These are phyloP conservation scores for Candida stauntonica DNA, from an alignment of 805 yeast species.

Conservation along the genomic window DNA sequence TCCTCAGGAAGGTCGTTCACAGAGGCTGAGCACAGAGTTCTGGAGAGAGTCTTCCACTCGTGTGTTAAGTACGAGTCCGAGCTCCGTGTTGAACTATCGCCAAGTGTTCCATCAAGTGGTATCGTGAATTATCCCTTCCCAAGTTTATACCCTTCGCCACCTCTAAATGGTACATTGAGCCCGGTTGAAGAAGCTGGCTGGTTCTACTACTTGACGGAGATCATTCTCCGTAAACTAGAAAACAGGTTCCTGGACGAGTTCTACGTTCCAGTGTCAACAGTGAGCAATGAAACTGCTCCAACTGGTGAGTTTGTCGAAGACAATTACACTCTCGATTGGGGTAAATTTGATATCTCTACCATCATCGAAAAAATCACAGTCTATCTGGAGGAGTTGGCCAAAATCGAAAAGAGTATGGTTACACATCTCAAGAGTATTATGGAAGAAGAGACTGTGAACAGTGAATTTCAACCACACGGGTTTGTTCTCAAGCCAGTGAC, in stretches of 20 bases:
- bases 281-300: slow-evolving; percentile 5
- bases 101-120: slow-evolving; percentile 24
- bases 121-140: slow-evolving; percentile 25
- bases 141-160: slow-evolving; percentile 22
- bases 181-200: slow-evolving; percentile 22
- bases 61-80: slow-evolving; percentile 26
- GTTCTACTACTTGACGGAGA: slow-evolving; percentile 26
- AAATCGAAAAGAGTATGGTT: slow-evolving; percentile 19
- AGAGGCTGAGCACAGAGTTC: slow-evolving; percentile 13
- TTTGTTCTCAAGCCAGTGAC: slow-evolving; percentile 15
- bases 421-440: slow-evolving; percentile 14
- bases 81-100: slow-evolving; percentile 24
- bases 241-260: slow-evolving; percentile 24
- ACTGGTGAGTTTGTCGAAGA: slow-evolving; percentile 15
- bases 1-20: slow-evolving; percentile 18
- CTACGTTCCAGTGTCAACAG: slow-evolving; percentile 15
- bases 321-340: slow-evolving; percentile 19
- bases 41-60: slow-evolving; percentile 23
- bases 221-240: slow-evolving; percentile 23
- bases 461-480: slow-evolving; percentile 22
- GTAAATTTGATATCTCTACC: slow-evolving; percentile 11
- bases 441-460: slow-evolving; percentile 11
- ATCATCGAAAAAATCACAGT: slow-evolving; percentile 7
- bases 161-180: slow-evolving; percentile 17
- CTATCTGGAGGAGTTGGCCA: slow-evolving; percentile 18